phyloP scores from a whole-genome alignment of 1,139 yeast species.

The Arxiozyma slooffiae region DNA sequence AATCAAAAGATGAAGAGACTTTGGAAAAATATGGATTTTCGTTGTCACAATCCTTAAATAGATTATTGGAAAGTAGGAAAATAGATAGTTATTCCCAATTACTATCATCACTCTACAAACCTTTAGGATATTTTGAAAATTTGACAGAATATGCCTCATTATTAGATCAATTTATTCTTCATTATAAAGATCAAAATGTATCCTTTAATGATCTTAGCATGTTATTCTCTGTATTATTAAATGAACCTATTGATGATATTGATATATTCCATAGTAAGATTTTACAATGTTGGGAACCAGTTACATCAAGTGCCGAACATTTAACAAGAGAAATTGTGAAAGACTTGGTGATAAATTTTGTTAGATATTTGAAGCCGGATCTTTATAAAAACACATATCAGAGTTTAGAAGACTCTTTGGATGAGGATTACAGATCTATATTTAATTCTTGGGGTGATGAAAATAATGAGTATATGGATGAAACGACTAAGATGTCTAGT shows the following conservation, averaged over 20 bases:
- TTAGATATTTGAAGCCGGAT: slow-evolving; percentile 11
- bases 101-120: slow-evolving; percentile 11
- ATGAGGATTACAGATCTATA: slow-evolving; percentile 12
- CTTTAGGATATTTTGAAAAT: slow-evolving; percentile 12
- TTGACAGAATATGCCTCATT: slow-evolving; percentile 23
- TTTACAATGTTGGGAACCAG: slow-evolving; percentile 26
- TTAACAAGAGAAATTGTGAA: slow-evolving; percentile 18
- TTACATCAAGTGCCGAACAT: slow-evolving; percentile 12
- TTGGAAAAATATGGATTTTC: slow-evolving; percentile 23
- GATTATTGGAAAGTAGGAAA: slow-evolving; percentile 4
- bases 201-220: slow-evolving; percentile 13
- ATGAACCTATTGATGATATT: slow-evolving; percentile 15
- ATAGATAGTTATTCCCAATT: slow-evolving; percentile 5
- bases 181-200: slow-evolving; percentile 19
- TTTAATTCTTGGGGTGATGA: slow-evolving; percentile 23
- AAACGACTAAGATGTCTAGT: background rate
- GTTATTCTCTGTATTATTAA: slow-evolving; percentile 12
- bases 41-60: slow-evolving; percentile 20
- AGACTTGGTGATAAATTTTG: slow-evolving; percentile 13
- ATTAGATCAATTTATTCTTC: slow-evolving; percentile 21
- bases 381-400: slow-evolving; percentile 7
- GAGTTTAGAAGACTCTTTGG: slow-evolving; percentile 8
- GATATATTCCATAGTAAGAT: slow-evolving; percentile 22
- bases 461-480: slow-evolving; percentile 9
- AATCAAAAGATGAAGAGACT: slow-evolving; percentile 8